Evolutionary conservation across 805 yeast genomes (phyloP).

Genomic region (Gaillardinia entomophila): DNA sequence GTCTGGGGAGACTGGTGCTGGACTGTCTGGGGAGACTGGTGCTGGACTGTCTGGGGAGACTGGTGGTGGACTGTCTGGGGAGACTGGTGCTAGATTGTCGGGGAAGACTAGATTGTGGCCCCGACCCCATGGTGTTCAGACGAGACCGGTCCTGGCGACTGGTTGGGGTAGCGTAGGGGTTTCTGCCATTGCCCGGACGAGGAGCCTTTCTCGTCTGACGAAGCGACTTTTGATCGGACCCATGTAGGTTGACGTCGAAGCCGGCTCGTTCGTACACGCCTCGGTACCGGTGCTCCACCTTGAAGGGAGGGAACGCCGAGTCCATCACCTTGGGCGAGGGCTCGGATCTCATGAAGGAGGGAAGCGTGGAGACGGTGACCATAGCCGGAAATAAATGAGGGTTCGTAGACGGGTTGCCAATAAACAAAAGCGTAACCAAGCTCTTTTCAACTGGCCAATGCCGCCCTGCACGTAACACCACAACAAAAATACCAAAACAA

Average conservation of each 20-base stretch:
- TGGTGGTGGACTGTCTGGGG: too few relatives aligned
- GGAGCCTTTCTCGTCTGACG: neutral
- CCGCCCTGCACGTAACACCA: too few relatives aligned
- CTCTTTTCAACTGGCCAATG: too few relatives aligned
- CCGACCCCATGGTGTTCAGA: neutral
- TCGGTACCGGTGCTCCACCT: constrained; percentile 52
- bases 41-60: neutral
- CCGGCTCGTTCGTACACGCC: constrained; percentile 83
- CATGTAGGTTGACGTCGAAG: constrained; percentile 48
- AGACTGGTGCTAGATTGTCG: too few relatives aligned
- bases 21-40: constrained; percentile 1
- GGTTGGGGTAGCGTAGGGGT: neutral
- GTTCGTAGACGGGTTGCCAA: too few relatives aligned
- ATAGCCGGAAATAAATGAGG: too few relatives aligned
- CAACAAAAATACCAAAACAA: too few relatives aligned
- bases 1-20: constrained; percentile 4
- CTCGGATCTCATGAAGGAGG: constrained; percentile 11
- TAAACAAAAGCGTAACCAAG: too few relatives aligned
- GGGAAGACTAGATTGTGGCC: too few relatives aligned
- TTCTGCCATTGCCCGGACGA: neutral
- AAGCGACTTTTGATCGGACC: too few relatives aligned
- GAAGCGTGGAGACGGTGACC: too few relatives aligned
- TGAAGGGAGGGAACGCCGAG: constrained; percentile 67
- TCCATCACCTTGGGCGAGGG: constrained; percentile 23
- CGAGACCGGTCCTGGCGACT: neutral